Percentiles rank a stretch among this genome's conserved stretches.
These are phyloP conservation scores for Colletotrichum lupini DNA, from an alignment of 2,329 filamentous ascomycete species.

Conservation along the genomic window DNA sequence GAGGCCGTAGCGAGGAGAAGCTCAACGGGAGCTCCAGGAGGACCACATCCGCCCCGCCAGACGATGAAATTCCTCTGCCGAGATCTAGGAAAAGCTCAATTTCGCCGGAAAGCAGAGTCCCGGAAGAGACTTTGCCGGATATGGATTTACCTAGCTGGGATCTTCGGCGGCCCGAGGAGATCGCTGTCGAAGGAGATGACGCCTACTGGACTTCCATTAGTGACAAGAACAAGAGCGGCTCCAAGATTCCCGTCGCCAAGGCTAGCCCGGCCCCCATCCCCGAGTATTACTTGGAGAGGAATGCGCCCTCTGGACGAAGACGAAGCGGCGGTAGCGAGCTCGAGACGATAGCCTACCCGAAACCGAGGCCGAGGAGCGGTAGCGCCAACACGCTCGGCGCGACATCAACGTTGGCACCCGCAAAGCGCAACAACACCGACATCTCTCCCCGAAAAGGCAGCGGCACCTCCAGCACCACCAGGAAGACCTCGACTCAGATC, in stretches of 20 bases:
- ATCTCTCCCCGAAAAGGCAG: conserved; percentile 64
- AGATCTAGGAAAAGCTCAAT: conserved; percentile 58
- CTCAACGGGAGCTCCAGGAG: conserved; percentile 42
- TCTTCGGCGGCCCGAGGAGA: conserved; percentile 81
- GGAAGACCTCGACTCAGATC: conserved; percentile 57
- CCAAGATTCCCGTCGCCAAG: conserved; percentile 86
- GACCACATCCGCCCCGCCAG: conserved; percentile 40
- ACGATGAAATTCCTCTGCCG: conserved; percentile 20
- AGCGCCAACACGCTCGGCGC: conserved; percentile 67
- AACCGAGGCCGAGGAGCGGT: conserved; percentile 76
- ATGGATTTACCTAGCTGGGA: conserved; percentile 71
- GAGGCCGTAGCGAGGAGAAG: conserved; percentile 54
- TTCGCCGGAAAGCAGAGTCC: conserved; percentile 47
- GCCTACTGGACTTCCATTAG: conserved; percentile 63
- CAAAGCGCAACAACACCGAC: conserved; percentile 59
- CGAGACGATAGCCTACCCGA: conserved; percentile 68
- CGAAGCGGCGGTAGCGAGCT: conserved; percentile 66
- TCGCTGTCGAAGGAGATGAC: conserved; percentile 68
- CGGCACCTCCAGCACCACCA: conserved; percentile 41
- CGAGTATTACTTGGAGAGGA: conserved; percentile 77
- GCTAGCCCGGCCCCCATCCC: conserved; percentile 82
- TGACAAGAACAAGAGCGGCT: conserved; percentile 63
- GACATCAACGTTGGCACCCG: conserved; percentile 41
- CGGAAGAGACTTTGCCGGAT: conserved; percentile 52
- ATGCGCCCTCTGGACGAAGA: conserved; percentile 73